Conservation (phyloP, 192 early-diverging fungal genomes). For the Dissophora ornata region DNA sequence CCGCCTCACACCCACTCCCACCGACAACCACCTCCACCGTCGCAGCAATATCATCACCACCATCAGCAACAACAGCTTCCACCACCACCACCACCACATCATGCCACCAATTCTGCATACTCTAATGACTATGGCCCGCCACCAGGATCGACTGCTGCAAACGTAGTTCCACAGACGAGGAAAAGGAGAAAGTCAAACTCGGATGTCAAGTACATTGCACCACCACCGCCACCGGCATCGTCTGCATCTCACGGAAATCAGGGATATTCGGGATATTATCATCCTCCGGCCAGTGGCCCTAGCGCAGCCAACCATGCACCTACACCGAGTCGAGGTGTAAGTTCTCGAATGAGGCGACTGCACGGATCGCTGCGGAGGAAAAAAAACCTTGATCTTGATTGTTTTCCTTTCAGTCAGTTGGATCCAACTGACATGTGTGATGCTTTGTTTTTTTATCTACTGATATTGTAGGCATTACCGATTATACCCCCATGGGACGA, state of each 20-base stretch:
- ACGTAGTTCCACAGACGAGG: slow-evolving; percentile 8
- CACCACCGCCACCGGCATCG: slow-evolving; percentile 13
- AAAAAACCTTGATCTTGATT: not conserved
- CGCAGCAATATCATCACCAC: slow-evolving; percentile 6
- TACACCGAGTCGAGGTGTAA: slow-evolving; percentile 10
- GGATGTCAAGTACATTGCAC: slow-evolving; percentile 26
- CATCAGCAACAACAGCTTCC: slow-evolving; percentile 2
- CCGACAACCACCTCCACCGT: not conserved
- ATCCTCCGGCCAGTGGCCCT: slow-evolving; percentile 13
- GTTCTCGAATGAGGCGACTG: too few relatives aligned
- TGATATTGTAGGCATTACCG: slow-evolving; percentile 12
- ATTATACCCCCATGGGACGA: slow-evolving; percentile 75
- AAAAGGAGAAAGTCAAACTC: slow-evolving; percentile 32
- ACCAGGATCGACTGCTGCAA: not conserved
- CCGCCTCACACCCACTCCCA: not conserved
- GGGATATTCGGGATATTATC: slow-evolving; percentile 9
- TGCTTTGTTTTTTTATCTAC: not conserved
- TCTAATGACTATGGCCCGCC: not conserved
- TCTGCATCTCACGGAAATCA: not conserved
- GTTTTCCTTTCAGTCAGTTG: not conserved
- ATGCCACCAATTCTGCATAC: slow-evolving; percentile 1
- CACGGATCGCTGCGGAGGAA: too few relatives aligned
- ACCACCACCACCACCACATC: not conserved
- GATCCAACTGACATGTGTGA: not conserved
- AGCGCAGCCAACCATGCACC: not conserved